These are phyloP conservation scores for Chaetoceros muelleri DNA, from an alignment of 108 stramenopile species.

Conservation along the genomic window DNA sequence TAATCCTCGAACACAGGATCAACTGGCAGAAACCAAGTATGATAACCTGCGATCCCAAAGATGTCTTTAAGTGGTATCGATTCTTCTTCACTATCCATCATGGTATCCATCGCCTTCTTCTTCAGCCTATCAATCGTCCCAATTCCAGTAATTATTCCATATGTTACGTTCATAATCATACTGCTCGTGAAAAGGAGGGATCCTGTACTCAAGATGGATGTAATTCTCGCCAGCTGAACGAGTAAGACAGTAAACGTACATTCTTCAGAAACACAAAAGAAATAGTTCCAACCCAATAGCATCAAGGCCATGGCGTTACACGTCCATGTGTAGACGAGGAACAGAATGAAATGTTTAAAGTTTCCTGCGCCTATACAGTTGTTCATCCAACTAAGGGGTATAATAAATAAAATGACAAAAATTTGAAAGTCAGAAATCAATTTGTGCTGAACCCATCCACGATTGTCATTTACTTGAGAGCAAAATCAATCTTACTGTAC, in stretches of 20 bases:
- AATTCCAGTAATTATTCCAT: slow-evolving; percentile 80
- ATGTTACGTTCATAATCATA: slow-evolving; percentile 87
- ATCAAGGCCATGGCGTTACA: slow-evolving; percentile 64
- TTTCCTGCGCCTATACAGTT: slow-evolving; percentile 75
- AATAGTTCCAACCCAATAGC: slow-evolving; percentile 75
- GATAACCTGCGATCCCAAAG: slow-evolving; percentile 74
- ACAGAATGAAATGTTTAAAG: slow-evolving; percentile 88
- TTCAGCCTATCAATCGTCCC: slow-evolving; percentile 86
- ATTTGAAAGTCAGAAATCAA: no score
- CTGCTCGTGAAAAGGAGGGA: slow-evolving; percentile 64
- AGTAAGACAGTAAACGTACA: slow-evolving; percentile 63
- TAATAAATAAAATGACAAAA: no score
- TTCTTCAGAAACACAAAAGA: slow-evolving; percentile 47
- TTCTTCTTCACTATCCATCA: slow-evolving; percentile 69
- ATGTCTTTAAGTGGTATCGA: slow-evolving; percentile 72
- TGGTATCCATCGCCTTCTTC: slow-evolving; percentile 79
- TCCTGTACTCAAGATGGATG: slow-evolving; percentile 52
- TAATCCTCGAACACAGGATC: slow-evolving; percentile 85
- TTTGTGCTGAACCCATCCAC: no score
- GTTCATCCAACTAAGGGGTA: no score
- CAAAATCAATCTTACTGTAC: no score
- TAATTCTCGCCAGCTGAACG: slow-evolving; percentile 60
- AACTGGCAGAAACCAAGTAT: slow-evolving; percentile 70
- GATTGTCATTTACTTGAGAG: no score
- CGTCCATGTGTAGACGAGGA: slow-evolving; percentile 80